Conservation (phyloP, 2,329 filamentous ascomycete genomes). For the Trichoderma sp. region DNA sequence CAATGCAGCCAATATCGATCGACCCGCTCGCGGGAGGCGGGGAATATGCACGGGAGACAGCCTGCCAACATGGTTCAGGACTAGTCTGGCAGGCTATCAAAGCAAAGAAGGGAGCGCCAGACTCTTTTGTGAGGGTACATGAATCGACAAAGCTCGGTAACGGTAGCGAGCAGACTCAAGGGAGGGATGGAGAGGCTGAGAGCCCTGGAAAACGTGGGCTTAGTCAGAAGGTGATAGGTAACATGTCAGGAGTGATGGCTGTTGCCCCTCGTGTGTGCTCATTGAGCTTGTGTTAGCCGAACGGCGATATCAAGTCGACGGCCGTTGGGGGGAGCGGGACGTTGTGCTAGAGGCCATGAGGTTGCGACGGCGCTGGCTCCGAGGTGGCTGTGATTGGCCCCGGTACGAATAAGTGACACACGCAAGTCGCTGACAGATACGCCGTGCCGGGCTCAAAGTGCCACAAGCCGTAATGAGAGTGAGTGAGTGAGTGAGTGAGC, state of each 20-base stretch:
- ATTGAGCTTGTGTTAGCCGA: neutral
- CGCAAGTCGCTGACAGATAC: neutral
- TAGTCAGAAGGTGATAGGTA: neutral
- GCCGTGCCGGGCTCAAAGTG: neutral
- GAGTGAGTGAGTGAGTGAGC: neutral
- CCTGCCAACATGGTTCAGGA: neutral
- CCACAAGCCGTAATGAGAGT: neutral
- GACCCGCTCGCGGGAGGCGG: slow-evolving; percentile 16
- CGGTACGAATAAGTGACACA: neutral
- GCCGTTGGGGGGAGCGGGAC: neutral
- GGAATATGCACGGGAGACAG: slow-evolving; percentile 11
- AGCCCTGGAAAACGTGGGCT: neutral
- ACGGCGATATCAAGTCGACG: neutral
- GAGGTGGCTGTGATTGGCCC: neutral
- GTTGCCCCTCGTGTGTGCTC: neutral
- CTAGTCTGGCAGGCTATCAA: slow-evolving; percentile 7
- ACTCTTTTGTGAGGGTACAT: neutral
- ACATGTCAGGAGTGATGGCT: neutral
- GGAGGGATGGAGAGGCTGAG: neutral
- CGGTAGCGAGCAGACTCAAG: neutral
- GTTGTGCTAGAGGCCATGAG: neutral
- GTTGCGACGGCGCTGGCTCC: neutral
- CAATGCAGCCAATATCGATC: slow-evolving; percentile 17
- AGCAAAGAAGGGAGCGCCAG: neutral
- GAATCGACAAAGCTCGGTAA: neutral